Base-by-base conservation (phyloP, 768 basidiomycete genomes). In the Lanmaoa pseudosensibilis region DNA sequence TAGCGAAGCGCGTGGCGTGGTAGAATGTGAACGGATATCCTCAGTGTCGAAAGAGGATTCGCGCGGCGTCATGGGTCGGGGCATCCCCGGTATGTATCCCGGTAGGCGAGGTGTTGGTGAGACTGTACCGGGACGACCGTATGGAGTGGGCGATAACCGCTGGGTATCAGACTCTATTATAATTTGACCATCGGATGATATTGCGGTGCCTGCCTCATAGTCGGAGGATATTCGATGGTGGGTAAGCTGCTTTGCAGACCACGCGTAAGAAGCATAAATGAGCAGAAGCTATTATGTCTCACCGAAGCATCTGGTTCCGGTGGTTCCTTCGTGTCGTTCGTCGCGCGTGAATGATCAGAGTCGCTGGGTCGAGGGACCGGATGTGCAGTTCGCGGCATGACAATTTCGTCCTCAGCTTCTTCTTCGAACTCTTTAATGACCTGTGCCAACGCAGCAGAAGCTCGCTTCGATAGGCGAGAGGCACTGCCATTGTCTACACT, bases 71-170 rank as follows among this genome's bases (percentile, higher is more conserved):
- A 93, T 92, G 18, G 92, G 92, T 40, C 92, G 78, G 21, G 89
- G 88, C 92, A 94, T 94, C 12, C 92, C 92, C 23, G 92, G 92
- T 54, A 92, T 85, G 71, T 94, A 94, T 15, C 92, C 92, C 52
- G 92, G 91, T 21, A 90, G 66, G 39, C 83, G 78, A 41, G 81
- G 78, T 0, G 73, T 72, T 33, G 81, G 80, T 32, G 81, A 82
- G n/a, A 72, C 70, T 15, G 76, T 74, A 4, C 77, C 82, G 43
- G 83, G 81, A 45, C 83, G 74, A 57, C 73, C 72, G 45, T 73
- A 76, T 27, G 86, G 85, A 23, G 85, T 75, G 41, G 87, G 87
- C 2, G 85, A 87, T 47, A 81, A 71, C n/a, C 78, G 80, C 39
- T 75, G 80, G 46, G 77, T 75, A 21, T 83, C 82, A 37, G 77